These are phyloP conservation scores for Isoetes taiwanensis DNA, from an alignment of 75 land plant genomes.

Conservation along the genomic window DNA sequence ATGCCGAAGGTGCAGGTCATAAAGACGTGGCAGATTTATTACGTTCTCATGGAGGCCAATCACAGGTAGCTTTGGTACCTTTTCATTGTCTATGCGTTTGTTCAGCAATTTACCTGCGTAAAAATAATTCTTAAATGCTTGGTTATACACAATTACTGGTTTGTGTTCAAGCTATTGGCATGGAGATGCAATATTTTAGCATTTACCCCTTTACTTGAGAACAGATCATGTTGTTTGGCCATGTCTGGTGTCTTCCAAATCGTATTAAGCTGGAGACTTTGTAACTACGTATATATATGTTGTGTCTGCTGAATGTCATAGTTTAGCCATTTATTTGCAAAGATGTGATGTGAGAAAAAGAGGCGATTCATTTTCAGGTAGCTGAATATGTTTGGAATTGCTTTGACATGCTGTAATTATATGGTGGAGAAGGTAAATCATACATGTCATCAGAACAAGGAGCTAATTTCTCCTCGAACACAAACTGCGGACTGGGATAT, in stretches of 20 bases:
- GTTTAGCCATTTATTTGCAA: neutral
- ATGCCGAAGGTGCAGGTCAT: slow-evolving; percentile 12
- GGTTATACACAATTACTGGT: neutral
- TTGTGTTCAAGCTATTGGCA: neutral
- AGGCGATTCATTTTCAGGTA: too few relatives aligned
- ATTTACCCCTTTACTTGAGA: too few relatives aligned
- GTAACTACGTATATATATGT: neutral
- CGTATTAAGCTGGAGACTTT: too few relatives aligned
- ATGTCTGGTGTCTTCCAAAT: too few relatives aligned
- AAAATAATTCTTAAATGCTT: neutral
- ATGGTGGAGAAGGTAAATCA: slow-evolving; percentile 46
- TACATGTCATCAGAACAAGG: slow-evolving; percentile 49
- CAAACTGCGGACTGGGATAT: slow-evolving; percentile 83
- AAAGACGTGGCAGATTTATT: neutral
- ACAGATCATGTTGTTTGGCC: too few relatives aligned
- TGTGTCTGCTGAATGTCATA: neutral
- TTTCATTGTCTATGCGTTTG: neutral
- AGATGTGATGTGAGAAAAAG: neutral
- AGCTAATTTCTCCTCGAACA: slow-evolving; percentile 61
- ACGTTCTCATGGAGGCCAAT: slow-evolving; percentile 5
- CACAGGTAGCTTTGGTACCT: slow-evolving; percentile 5
- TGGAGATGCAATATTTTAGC: too few relatives aligned
- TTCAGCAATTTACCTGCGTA: neutral
- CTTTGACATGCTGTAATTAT: neutral
- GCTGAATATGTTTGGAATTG: neutral